Evolutionary conservation across 202 grass and related monocot genomes (phyloP).

Genomic region (Setaria italica): DNA sequence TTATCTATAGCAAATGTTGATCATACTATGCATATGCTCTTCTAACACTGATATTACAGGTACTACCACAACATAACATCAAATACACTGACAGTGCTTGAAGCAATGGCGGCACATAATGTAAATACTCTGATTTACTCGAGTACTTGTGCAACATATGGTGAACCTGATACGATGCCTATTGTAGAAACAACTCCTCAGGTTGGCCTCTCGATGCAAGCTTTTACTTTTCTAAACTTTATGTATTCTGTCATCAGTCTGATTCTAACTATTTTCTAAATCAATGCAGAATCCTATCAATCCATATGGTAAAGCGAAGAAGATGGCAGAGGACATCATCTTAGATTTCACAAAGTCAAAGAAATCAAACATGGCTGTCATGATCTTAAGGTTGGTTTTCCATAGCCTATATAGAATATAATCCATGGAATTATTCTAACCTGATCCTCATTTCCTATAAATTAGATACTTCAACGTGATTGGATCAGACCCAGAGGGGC

Average conservation of each 20-base stretch:
- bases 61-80: constrained; percentile 92
- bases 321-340: constrained; percentile 91
- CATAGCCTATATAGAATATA: neutral
- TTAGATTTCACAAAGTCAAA: constrained; percentile 79
- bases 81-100: constrained; percentile 73
- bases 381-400: constrained; percentile 71
- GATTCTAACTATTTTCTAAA: constrained; percentile 21
- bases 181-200: constrained; percentile 78
- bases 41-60: constrained; percentile 53
- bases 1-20: neutral
- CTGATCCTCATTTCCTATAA: neutral
- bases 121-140: constrained; percentile 84
- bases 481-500: constrained; percentile 74
- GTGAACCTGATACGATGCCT: constrained; percentile 82
- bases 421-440: neutral
- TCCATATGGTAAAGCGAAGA: constrained; percentile 84
- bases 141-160: constrained; percentile 87
- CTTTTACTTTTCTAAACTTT: neutral
- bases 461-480: constrained; percentile 88
- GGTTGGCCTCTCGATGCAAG: constrained; percentile 35
- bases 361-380: constrained; percentile 74
- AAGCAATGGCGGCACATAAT: constrained; percentile 72
- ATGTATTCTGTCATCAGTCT: neutral
- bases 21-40: constrained; percentile 5
- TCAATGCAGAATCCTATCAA: constrained; percentile 71